Evolutionary conservation across 331 rosid genomes (phyloP), one percentile per base, ranked within the genome.

Genomic region (Malus hybrid): DNA sequence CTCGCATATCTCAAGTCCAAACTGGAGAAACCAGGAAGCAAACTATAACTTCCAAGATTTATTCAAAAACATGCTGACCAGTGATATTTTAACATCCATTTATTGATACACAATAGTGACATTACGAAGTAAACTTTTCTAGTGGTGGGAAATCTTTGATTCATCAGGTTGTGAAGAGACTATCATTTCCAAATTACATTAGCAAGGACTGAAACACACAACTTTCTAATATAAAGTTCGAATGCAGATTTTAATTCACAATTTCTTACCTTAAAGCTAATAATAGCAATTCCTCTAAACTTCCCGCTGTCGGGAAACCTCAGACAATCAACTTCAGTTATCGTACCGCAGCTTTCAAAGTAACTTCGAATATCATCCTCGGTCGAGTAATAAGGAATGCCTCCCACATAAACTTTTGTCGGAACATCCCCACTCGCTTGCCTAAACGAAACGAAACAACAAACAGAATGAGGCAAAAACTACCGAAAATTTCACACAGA

Each of bases 291-390:
- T 74, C 99, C 99, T 85, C 95, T 87, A 71, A 95, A 95, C 78
- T 92, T 95, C 52, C 97, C 99, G 52, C 76, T 92, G 73, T 95
- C 99, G 16, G 93, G 96, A 87, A 95, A 95, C 71, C 4, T 84
- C 99, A 92, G 89, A 81, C 96, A 92, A 82, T 95, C 93, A 83
- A 95, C 60, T 75, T 90, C 93, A 34, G 91, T 91, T 13, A 95
- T 83, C 61, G 97, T 87, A 61, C 99, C 97, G 46, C 99, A 95
- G 76, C 88, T 71, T 76, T 95, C 97, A 71, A 92, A 86, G 74
- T 86, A 92, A 84, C 98, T 88, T 62, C 84, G 85, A 76, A 93
- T 93, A 74, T 93, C 97, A 72, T 91, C 98, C 90, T 94, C 93
- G 0, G 89, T 90, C 3, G 97, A 94, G 84, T 94, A 94, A 84